Conservation (phyloP, 345 rosid species). For the Citrus sinensis region DVS_A1.0 CM039164.1:13911501-13912000, state of each 20-base stretch:
- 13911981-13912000: slow-evolving; percentile 14
- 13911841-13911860: slow-evolving; percentile 21
- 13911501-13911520: neutral
- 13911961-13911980: neutral
- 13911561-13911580: slow-evolving; percentile 23
- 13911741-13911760: neutral
- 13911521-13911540: slow-evolving; percentile 18
- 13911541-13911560: slow-evolving; percentile 27
- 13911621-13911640: neutral
- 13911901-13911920: neutral
- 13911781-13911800: neutral
- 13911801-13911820: slow-evolving; percentile 6
- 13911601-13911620: slow-evolving; percentile 3
- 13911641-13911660: neutral
- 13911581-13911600: slow-evolving; percentile 11
- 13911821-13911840: slow-evolving; percentile 14
- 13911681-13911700: slow-evolving; percentile 14
- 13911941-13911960: slow-evolving; percentile 18
- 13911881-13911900: slow-evolving; percentile 6
- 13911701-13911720: slow-evolving; percentile 1
- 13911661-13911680: neutral
- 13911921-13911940: slow-evolving; percentile 16
- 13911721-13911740: neutral
- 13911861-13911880: slow-evolving; percentile 30
- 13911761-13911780: neutral